Evolutionary conservation across 768 basidiomycete species (phyloP).

Genomic region (Lanmaoa rubissima): DNA sequence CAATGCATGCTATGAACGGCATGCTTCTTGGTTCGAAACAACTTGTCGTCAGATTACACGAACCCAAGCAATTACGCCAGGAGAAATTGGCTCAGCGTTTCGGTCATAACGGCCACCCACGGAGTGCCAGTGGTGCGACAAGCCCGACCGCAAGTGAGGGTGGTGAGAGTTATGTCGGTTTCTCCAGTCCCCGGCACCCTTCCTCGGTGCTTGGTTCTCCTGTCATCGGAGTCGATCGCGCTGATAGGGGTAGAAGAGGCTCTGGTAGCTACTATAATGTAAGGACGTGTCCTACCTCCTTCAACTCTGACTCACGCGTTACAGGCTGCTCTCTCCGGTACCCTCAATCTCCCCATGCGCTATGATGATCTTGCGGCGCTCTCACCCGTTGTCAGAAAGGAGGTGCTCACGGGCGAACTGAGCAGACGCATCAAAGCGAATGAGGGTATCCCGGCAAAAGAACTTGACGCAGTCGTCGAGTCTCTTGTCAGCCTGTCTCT

Average conservation of each 20-base stretch:
- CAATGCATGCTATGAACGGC: constrained; percentile 83
- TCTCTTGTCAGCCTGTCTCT: constrained; percentile 66
- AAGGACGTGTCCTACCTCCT: constrained; percentile 18
- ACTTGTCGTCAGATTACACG: constrained; percentile 83
- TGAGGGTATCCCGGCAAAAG: constrained; percentile 49
- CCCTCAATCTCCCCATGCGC: constrained; percentile 78
- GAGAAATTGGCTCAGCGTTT: constrained; percentile 87
- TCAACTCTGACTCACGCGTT: constrained; percentile 1
- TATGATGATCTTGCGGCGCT: constrained; percentile 81
- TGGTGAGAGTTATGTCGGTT: constrained; percentile 71
- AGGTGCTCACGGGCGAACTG: constrained; percentile 81
- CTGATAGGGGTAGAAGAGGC: constrained; percentile 68
- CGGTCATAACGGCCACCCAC: constrained; percentile 74
- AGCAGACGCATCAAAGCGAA: constrained; percentile 66
- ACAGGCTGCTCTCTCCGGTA: constrained; percentile 80
- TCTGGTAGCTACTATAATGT: constrained; percentile 89
- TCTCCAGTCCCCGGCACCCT: constrained; percentile 68
- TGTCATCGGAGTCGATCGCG: constrained; percentile 51
- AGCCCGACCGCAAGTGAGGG: constrained; percentile 82
- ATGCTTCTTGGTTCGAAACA: constrained; percentile 66
- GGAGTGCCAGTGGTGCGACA: constrained; percentile 79
- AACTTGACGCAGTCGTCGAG: constrained; percentile 69
- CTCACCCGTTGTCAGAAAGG: constrained; percentile 85
- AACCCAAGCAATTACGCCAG: constrained; percentile 88
- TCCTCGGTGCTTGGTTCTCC: constrained; percentile 56